Percentiles rank a stretch among this genome's conserved stretches.
These are phyloP conservation scores for Mediolabrus comicus DNA, from an alignment of 108 stramenopile genomes.

Conservation along the genomic window DNA sequence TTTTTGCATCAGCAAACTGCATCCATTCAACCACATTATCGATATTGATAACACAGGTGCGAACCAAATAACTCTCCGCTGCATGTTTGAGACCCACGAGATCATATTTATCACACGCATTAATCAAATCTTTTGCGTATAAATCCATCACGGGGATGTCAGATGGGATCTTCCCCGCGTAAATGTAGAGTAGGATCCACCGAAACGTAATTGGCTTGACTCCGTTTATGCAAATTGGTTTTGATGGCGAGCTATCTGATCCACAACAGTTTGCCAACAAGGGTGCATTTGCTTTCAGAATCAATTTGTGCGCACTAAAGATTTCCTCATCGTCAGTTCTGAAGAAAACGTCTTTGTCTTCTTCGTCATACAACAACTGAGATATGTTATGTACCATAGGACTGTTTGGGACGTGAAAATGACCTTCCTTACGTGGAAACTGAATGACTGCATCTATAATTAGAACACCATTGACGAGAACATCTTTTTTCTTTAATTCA, in stretches of 20 bases:
- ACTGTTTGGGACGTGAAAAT: background rate
- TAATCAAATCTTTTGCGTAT: background rate
- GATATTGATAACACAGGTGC: background rate
- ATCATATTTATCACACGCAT: background rate
- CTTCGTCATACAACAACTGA: background rate
- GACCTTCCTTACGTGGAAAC: background rate
- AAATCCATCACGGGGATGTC: background rate
- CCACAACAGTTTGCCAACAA: background rate
- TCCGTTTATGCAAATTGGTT: background rate
- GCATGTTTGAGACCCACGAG: background rate
- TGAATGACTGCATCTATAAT: background rate
- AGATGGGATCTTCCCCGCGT: background rate
- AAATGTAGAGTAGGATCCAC: background rate
- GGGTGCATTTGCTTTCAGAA: background rate
- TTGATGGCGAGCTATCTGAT: background rate
- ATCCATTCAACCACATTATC: background rate
- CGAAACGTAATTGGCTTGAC: background rate
- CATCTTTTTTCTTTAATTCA: background rate
- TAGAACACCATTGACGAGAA: background rate
- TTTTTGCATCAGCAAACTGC: background rate
- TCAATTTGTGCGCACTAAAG: background rate
- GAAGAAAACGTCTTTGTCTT: background rate
- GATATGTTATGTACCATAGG: background rate
- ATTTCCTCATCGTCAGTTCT: background rate
- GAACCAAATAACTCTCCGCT: background rate